Percentiles rank a stretch among this genome's conserved stretches.
Conservation (phyloP, 2,329 filamentous ascomycete genomes). For the Cylindrodendrum hubeiense region DNA sequence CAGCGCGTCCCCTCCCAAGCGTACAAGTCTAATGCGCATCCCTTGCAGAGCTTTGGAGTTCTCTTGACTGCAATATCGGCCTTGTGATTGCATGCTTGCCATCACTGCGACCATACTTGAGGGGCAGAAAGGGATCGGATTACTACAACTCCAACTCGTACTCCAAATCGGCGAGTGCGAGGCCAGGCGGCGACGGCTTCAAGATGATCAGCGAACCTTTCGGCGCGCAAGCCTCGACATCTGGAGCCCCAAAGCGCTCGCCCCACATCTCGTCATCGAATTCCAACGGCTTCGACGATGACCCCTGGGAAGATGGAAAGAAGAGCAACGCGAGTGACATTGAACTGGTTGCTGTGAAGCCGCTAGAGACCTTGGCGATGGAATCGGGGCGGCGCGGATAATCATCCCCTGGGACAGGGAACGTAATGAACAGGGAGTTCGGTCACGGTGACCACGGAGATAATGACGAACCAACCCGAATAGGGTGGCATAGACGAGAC, state of each 20-base stretch:
- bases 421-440: background rate
- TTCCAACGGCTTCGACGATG: background rate
- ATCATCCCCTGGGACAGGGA: background rate
- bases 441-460: background rate
- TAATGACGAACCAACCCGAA: background rate
- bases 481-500: background rate
- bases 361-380: background rate
- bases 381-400: background rate
- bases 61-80: conserved; percentile 29
- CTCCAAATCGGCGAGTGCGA: background rate
- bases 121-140: background rate
- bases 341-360: conserved; percentile 11
- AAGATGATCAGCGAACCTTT: background rate
- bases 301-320: conserved; percentile 1
- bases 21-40: background rate
- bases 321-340: conserved; percentile 20
- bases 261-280: background rate
- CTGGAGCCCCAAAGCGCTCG: background rate
- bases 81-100: conserved; percentile 35
- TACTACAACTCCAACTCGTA: background rate
- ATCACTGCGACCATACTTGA: conserved; percentile 35
- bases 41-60: conserved; percentile 32
- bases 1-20: background rate
- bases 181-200: background rate
- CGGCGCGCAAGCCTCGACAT: background rate